Evolutionary conservation across 2,329 filamentous ascomycete species (phyloP).

Genomic region (Sphaerulina vaccinii): DNA sequence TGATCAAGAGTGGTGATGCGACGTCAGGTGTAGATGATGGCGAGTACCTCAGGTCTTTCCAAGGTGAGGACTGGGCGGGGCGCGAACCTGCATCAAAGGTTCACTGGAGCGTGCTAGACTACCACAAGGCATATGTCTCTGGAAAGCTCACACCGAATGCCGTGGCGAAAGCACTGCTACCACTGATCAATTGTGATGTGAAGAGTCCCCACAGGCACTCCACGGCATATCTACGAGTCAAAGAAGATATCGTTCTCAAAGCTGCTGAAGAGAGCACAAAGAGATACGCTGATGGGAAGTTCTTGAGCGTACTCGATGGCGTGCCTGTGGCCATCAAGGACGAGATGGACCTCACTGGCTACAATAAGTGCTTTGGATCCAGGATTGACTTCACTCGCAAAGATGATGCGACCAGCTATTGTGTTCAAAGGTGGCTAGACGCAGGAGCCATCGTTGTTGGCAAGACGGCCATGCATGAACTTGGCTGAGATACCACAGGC

Average conservation of each 20-base stretch:
- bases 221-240: slow-evolving; percentile 69
- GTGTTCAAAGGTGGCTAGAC: slow-evolving; percentile 67
- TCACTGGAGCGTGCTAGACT: slow-evolving; percentile 65
- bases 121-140: slow-evolving; percentile 69
- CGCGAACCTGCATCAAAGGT: slow-evolving; percentile 26
- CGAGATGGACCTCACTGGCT: slow-evolving; percentile 69
- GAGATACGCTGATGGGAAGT: slow-evolving; percentile 66
- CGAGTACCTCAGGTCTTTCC: slow-evolving; percentile 9
- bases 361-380: slow-evolving; percentile 65
- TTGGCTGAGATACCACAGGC: slow-evolving; percentile 71
- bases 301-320: slow-evolving; percentile 72
- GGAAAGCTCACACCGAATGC: slow-evolving; percentile 69
- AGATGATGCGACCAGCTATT: slow-evolving; percentile 63
- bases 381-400: slow-evolving; percentile 56
- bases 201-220: slow-evolving; percentile 58
- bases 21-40: background rate
- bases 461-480: slow-evolving; percentile 77
- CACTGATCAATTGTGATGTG: slow-evolving; percentile 63
- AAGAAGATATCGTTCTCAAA: slow-evolving; percentile 61
- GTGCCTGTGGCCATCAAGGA: slow-evolving; percentile 84
- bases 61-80: slow-evolving; percentile 18
- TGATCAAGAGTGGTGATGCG: slow-evolving; percentile 47
- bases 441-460: slow-evolving; percentile 73
- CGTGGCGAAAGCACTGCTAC: slow-evolving; percentile 69
- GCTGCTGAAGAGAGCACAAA: slow-evolving; percentile 72